These are phyloP conservation scores for Fusarium chuoi DNA, from an alignment of 2,329 filamentous ascomycete genomes.

Conservation along the genomic window DNA sequence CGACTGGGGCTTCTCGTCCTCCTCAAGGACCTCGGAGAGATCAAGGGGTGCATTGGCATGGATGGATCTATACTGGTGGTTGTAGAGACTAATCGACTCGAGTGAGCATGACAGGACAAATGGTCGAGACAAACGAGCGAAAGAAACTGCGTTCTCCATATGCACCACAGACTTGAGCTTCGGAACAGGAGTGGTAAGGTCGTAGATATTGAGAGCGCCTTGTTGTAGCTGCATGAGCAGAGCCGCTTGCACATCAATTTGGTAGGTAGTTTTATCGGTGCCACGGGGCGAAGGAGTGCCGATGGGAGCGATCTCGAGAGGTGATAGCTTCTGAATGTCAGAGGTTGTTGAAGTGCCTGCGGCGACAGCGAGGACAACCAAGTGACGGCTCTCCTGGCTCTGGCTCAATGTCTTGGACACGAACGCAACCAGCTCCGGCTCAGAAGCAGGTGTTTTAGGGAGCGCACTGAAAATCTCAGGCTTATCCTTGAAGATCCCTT, in stretches of 20 bases:
- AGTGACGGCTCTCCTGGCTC: constrained; percentile 45
- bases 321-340: constrained; percentile 51
- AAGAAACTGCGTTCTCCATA: constrained; percentile 66
- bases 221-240: constrained; percentile 68
- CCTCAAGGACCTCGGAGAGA: constrained; percentile 52
- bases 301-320: constrained; percentile 54
- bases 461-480: constrained; percentile 64
- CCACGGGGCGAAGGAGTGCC: constrained; percentile 36
- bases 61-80: constrained; percentile 73
- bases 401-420: constrained; percentile 54
- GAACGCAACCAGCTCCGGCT: constrained; percentile 65
- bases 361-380: constrained; percentile 49
- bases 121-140: constrained; percentile 73
- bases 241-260: constrained; percentile 71
- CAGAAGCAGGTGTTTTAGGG: constrained; percentile 57
- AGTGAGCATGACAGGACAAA: constrained; percentile 71
- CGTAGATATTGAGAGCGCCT: constrained; percentile 68
- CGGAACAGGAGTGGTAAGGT: constrained; percentile 71
- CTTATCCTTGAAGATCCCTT: constrained; percentile 66
- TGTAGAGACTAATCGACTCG: constrained; percentile 70
- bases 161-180: constrained; percentile 66
- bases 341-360: constrained; percentile 38
- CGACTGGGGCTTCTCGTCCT: constrained; percentile 48
- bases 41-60: constrained; percentile 62
- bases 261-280: constrained; percentile 52